Percentiles rank a stretch among this genome's conserved stretches.
These are phyloP conservation scores for Trichocladium uniseriatum DNA, from an alignment of 495 filamentous ascomycete genomes.

Conservation along the genomic window DNA sequence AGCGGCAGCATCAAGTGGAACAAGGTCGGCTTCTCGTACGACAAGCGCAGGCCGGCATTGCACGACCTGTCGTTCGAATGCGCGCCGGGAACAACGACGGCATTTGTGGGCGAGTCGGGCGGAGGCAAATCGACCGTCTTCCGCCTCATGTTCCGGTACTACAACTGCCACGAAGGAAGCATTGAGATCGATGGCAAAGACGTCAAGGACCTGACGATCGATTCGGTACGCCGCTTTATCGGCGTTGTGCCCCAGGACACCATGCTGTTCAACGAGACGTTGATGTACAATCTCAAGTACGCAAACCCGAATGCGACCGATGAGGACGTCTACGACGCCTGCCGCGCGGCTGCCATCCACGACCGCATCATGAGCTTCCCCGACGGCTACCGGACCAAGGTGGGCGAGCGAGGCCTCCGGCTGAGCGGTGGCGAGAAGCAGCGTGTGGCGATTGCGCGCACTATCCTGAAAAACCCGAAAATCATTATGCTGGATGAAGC, in stretches of 20 bases:
- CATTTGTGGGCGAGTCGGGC: constrained; percentile 90
- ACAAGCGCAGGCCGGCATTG: constrained; percentile 76
- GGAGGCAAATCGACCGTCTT: constrained; percentile 98
- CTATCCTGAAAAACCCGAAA: constrained; percentile 89
- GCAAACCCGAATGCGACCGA: constrained; percentile 79
- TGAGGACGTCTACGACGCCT: constrained; percentile 82
- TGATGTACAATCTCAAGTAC: constrained; percentile 96
- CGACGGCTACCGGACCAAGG: constrained; percentile 82
- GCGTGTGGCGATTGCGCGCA: constrained; percentile 91
- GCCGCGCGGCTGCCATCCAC: constrained; percentile 85
- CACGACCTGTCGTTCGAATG: constrained; percentile 74
- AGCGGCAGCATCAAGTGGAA: constrained; percentile 76
- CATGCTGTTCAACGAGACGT: constrained; percentile 87
- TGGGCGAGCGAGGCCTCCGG: constrained; percentile 87
- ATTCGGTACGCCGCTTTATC: constrained; percentile 82
- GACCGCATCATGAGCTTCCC: constrained; percentile 92
- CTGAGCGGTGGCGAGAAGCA: constrained; percentile 96
- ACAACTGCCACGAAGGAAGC: constrained; percentile 66
- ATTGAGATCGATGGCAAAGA: constrained; percentile 79
- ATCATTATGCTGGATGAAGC: constrained; percentile 97
- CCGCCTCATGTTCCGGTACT: constrained; percentile 89
- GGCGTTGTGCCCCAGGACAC: constrained; percentile 97
- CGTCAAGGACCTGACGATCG: constrained; percentile 78
- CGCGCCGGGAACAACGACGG: constrained; percentile 83
- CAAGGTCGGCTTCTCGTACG: constrained; percentile 85